Conservation (phyloP, 345 rosid genomes). For the Noccaea bulbosa region DNA sequence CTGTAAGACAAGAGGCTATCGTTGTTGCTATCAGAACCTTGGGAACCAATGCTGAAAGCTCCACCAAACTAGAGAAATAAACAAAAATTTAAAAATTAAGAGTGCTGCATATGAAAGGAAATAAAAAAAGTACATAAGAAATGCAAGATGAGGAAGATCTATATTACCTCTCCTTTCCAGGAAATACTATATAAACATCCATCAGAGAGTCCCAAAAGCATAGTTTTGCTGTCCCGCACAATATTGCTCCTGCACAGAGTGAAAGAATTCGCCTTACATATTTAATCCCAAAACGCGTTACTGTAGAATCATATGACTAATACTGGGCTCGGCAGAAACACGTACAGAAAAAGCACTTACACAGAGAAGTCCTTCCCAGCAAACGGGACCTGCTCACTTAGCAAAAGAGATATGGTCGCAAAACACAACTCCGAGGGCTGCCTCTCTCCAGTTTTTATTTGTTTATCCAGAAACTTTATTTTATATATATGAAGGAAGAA, state of each 20-base stretch:
- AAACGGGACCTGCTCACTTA: slow-evolving; percentile 89
- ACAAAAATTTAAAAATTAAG: neutral
- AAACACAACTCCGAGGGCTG: slow-evolving; percentile 70
- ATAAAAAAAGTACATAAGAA: neutral
- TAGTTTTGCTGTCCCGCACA: slow-evolving; percentile 72
- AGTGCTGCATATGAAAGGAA: neutral
- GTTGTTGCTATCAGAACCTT: slow-evolving; percentile 42
- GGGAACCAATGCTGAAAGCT: slow-evolving; percentile 63
- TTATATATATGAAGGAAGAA: slow-evolving; percentile 86
- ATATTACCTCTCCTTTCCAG: slow-evolving; percentile 96
- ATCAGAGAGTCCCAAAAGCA: slow-evolving; percentile 87
- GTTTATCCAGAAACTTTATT: slow-evolving; percentile 74
- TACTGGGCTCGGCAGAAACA: slow-evolving; percentile 22
- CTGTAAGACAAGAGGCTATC: slow-evolving; percentile 48
- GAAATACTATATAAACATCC: slow-evolving; percentile 84
- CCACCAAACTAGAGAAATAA: slow-evolving; percentile 69
- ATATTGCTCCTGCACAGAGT: slow-evolving; percentile 76
- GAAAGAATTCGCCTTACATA: slow-evolving; percentile 21
- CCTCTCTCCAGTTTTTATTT: slow-evolving; percentile 70
- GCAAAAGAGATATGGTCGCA: slow-evolving; percentile 69
- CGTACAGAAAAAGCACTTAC: slow-evolving; percentile 55
- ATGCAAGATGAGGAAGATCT: slow-evolving; percentile 15
- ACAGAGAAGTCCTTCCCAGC: slow-evolving; percentile 64
- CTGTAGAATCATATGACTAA: slow-evolving; percentile 1
- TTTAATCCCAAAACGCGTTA: neutral